phyloP scores from a whole-genome alignment of 257 asterid species.

The Fraxinus cuspidata region DNA sequence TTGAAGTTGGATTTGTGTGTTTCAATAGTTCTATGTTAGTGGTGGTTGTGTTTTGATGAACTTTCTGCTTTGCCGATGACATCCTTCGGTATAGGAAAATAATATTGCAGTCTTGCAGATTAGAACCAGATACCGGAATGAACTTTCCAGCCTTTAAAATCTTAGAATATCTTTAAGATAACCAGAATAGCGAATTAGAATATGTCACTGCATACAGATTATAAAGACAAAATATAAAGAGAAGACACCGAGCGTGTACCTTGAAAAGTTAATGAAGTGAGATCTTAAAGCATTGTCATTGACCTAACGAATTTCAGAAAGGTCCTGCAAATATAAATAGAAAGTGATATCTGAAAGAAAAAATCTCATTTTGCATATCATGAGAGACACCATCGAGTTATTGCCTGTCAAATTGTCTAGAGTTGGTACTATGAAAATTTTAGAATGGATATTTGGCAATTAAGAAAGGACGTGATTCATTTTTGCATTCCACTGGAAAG shows the following conservation, averaged over 20 bases:
- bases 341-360: no score
- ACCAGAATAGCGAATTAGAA: not conserved
- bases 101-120: not conserved
- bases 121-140: not conserved
- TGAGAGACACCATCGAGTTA: not conserved
- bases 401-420: not conserved
- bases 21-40: not conserved
- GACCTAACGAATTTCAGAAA: not conserved
- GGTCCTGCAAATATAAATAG: not conserved
- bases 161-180: constrained; percentile 6
- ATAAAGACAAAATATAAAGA: not conserved
- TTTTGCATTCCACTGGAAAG: no score
- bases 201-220: not conserved
- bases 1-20: not conserved
- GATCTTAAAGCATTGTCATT: not conserved
- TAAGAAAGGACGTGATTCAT: not conserved
- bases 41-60: not conserved
- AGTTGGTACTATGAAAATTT: not conserved
- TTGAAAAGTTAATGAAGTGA: not conserved
- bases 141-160: not conserved
- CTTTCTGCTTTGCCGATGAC: not conserved
- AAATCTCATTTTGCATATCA: no score
- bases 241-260: no score
- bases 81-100: not conserved
- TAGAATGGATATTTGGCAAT: not conserved